phyloP scores from a whole-genome alignment of 2,329 filamentous ascomycete genomes.

The Fusarium nelsonii region DNA sequence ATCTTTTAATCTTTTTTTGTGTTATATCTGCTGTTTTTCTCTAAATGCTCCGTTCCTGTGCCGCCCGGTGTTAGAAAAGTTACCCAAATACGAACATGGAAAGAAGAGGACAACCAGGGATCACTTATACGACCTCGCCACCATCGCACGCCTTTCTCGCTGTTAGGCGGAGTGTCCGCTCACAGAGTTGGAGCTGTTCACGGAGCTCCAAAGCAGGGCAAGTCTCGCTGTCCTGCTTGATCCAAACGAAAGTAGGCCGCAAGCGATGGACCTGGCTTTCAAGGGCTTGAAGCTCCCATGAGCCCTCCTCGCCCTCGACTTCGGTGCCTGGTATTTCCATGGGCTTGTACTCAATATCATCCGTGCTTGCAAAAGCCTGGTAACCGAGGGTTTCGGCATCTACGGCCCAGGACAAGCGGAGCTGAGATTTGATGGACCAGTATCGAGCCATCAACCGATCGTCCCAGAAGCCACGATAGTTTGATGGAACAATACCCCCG shows the following conservation, averaged over 20 bases:
- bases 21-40: not conserved
- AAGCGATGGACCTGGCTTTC: not conserved
- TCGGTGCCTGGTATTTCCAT: not conserved
- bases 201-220: not conserved
- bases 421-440: slow-evolving; percentile 16
- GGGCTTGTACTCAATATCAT: not conserved
- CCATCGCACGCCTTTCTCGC: not conserved
- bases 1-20: too few relatives aligned
- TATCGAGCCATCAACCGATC: slow-evolving; percentile 10
- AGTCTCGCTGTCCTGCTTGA: not conserved
- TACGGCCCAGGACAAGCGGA: not conserved
- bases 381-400: not conserved
- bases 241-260: slow-evolving; percentile 5
- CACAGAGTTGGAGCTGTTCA: slow-evolving; percentile 4
- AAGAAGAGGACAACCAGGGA: not conserved
- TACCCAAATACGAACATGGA: too few relatives aligned
- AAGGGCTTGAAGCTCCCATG: slow-evolving; percentile 17
- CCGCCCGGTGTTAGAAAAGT: not conserved
- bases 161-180: not conserved
- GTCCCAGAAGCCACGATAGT: slow-evolving; percentile 12
- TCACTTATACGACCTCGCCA: not conserved
- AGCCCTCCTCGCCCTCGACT: not conserved
- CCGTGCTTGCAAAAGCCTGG: not conserved
- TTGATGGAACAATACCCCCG: not conserved
- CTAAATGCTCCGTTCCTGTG: not conserved